Base-by-base conservation (phyloP, 768 basidiomycete species). In the Rhodotorula diobovata region DNA sequence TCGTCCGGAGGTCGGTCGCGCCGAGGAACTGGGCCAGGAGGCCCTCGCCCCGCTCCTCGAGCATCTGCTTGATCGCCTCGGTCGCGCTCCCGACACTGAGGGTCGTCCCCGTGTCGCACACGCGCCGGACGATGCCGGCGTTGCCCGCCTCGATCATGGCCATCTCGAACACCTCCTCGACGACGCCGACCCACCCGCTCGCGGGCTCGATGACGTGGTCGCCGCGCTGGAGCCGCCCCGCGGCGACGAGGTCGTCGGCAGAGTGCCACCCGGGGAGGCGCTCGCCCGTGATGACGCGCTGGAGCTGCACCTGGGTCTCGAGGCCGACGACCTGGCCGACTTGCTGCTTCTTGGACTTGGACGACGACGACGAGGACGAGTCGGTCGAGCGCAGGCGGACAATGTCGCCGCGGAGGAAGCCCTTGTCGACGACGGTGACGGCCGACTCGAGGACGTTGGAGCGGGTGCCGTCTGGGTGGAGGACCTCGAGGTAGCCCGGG, bases 141-240 rank as follows among this genome's bases (percentile, higher is more conserved):
- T n/a, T 61, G 10, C 63, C 67, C 37, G 54, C 55, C 65, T 75
- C 74, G 32, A 75, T 71, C 65, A 70, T 51, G 28, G 71, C 74
- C 71, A 71, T 69, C 56, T 75, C 71, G 34, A 75, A 72, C 58
- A 72, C 68, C 56, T 75, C 74, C 55, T 75, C 74, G 39, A 75
- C 74, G 39, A 75, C 25, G 12, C 74, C 74, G 23, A 75, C 51
- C 74, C 74, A 75, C 5, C n/a, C 51, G 51, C 51, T 53, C 20
- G 70, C 66, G 2, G 59, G 66, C 32, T 28, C 30, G 5, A 70
- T 58, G 41, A 75, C 71, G 53, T 75, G 74, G 34, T 75, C 74
- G 7, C 68, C 71, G 16, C 65, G 54, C 35, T 56, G 57, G 61
- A 75, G 50, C 23, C 69, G 34, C 11, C 55, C 50, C 6, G 58